Evolutionary conservation across 176 grass and related monocot species (phyloP).

Genomic region (Eleusine coracana): DNA sequence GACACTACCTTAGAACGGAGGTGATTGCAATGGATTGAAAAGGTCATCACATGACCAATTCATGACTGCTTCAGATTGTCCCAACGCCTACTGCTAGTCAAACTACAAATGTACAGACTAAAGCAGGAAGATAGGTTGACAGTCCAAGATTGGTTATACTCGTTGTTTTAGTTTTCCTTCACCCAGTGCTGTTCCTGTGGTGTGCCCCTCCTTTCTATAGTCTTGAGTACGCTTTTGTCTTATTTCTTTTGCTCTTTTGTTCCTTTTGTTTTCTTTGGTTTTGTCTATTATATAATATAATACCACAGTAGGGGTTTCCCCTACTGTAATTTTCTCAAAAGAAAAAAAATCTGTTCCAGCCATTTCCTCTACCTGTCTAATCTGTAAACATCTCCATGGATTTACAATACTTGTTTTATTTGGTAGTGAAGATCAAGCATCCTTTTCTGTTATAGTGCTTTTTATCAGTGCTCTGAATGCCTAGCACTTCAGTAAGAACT

Average conservation of each 20-base stretch:
- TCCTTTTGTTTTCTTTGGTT: too few relatives aligned
- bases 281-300: too few relatives aligned
- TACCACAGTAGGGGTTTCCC: too few relatives aligned
- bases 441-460: not conserved
- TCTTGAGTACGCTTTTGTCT: too few relatives aligned
- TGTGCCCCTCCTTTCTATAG: too few relatives aligned
- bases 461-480: not conserved
- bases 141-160: too few relatives aligned
- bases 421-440: not conserved
- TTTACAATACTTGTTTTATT: conserved; percentile 10
- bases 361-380: not conserved
- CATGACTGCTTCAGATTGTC: not conserved
- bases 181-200: too few relatives aligned
- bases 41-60: not conserved
- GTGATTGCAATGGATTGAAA: not conserved
- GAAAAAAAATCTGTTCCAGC: not conserved
- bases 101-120: too few relatives aligned
- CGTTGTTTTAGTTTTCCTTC: too few relatives aligned
- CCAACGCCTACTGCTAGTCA: not conserved
- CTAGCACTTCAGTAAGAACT: not conserved
- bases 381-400: not conserved
- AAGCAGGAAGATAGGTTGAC: too few relatives aligned
- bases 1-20: not conserved
- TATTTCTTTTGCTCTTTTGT: too few relatives aligned
- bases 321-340: too few relatives aligned